A percentile compares a stretch with the other conserved stretches of the same genome.
Evolutionary conservation across 345 rosid genomes (phyloP).

Genomic region (Triadica sebifera): DNA sequence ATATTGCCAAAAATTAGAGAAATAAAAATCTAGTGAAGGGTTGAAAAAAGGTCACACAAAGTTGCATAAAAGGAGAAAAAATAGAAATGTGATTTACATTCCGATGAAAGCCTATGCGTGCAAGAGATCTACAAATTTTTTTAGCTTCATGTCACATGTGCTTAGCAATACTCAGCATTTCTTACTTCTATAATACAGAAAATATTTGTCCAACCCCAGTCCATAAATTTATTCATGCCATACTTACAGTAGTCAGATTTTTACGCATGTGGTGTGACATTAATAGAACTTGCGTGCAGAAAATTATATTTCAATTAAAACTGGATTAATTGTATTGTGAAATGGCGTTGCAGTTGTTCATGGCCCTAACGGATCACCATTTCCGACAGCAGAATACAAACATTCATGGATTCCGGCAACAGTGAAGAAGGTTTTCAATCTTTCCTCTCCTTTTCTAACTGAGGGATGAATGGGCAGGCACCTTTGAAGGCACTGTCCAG

Average conservation of each 20-base stretch:
- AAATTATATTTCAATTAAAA: neutral
- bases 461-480: constrained; percentile 87
- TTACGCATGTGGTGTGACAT: neutral
- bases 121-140: neutral
- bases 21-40: no score
- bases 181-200: no score
- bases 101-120: neutral
- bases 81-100: neutral
- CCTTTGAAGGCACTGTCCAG: constrained; percentile 65
- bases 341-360: constrained; percentile 62
- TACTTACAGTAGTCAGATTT: no score
- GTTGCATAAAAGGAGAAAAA: neutral
- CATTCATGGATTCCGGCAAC: constrained; percentile 96
- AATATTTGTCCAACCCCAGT: no score
- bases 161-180: no score
- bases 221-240: no score
- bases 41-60: no score
- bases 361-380: constrained; percentile 75
- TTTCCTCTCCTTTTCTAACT: constrained; percentile 63
- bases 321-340: neutral
- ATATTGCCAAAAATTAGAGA: constrained; percentile 46
- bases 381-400: constrained; percentile 73
- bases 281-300: neutral
- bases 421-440: constrained; percentile 72
- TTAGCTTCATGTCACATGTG: no score